phyloP scores from a whole-genome alignment of 106 monocot genomes.

The Dactylorhiza incarnata region DNA sequence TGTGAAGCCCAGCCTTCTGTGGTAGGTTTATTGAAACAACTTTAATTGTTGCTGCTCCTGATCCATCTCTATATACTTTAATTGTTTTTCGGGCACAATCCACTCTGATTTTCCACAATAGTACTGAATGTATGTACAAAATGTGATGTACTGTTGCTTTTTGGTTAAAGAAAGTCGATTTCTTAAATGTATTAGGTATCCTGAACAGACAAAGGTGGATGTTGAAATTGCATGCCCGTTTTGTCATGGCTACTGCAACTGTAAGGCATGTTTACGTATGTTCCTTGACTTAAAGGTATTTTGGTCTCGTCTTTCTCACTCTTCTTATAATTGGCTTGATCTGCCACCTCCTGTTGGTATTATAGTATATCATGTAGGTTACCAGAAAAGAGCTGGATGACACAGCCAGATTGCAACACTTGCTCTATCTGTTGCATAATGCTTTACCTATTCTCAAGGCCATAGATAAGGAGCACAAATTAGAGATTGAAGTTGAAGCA shows the following conservation, averaged over 20 bases:
- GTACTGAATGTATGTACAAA: background rate
- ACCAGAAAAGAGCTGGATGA: slow-evolving; percentile 1
- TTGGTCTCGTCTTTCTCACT: background rate
- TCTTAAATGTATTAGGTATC: slow-evolving; percentile 2
- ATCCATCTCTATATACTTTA: background rate
- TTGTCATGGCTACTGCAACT: slow-evolving; percentile 8
- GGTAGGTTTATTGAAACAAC: background rate
- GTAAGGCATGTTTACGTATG: slow-evolving; percentile 2
- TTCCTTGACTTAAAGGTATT: slow-evolving; percentile 4
- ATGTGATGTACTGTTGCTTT: background rate
- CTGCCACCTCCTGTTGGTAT: background rate
- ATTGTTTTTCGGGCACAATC: too few species aligned
- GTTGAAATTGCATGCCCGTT: slow-evolving; percentile 6
- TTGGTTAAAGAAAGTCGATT: background rate
- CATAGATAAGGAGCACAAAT: slow-evolving; percentile 1
- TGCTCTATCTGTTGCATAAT: slow-evolving; percentile 4
- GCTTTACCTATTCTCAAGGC: background rate
- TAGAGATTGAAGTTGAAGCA: slow-evolving; percentile 6
- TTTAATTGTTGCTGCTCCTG: background rate
- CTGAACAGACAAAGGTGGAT: background rate
- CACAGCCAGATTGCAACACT: background rate
- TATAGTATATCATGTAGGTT: background rate
- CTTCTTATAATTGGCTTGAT: background rate
- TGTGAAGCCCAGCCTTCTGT: background rate
- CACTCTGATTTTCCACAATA: background rate